Evolutionary conservation across 2,329 filamentous ascomycete species (phyloP).

Genomic region (Cercospora citrullina): DNA sequence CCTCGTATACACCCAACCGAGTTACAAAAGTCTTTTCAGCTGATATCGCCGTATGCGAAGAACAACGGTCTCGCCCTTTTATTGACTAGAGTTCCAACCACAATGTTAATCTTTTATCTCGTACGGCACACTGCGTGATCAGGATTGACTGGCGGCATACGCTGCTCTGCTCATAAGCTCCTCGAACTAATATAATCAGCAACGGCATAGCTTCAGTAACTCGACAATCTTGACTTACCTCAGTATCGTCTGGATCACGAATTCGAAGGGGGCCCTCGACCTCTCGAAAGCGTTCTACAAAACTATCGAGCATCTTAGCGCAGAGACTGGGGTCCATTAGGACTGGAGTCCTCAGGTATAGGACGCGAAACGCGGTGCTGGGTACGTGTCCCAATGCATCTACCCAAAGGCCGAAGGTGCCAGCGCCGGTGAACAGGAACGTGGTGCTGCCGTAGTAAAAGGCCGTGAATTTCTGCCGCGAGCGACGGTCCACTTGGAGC

Average conservation of each 20-base stretch:
- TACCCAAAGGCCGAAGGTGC: neutral
- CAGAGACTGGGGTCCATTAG: neutral
- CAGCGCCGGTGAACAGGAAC: neutral
- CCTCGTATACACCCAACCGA: neutral
- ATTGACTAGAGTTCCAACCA: neutral
- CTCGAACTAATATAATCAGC: neutral
- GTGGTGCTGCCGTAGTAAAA: neutral
- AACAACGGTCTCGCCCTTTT: neutral
- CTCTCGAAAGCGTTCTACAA: neutral
- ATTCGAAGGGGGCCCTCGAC: neutral
- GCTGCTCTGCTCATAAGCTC: neutral
- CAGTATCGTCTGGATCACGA: neutral
- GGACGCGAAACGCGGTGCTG: neutral
- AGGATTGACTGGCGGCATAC: neutral
- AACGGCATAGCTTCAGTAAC: too few species aligned
- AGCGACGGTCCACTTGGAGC: constrained; percentile 6
- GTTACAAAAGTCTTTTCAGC: neutral
- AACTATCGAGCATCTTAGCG: neutral
- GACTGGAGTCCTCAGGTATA: neutral
- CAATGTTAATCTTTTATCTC: neutral
- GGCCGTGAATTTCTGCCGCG: constrained; percentile 4
- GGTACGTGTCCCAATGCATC: neutral
- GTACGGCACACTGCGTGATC: neutral
- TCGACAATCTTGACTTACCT: neutral
- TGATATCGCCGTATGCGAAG: neutral